Conservation (phyloP, 2,329 filamentous ascomycete species). For the Bimuria novae-zelandiae region DNA sequence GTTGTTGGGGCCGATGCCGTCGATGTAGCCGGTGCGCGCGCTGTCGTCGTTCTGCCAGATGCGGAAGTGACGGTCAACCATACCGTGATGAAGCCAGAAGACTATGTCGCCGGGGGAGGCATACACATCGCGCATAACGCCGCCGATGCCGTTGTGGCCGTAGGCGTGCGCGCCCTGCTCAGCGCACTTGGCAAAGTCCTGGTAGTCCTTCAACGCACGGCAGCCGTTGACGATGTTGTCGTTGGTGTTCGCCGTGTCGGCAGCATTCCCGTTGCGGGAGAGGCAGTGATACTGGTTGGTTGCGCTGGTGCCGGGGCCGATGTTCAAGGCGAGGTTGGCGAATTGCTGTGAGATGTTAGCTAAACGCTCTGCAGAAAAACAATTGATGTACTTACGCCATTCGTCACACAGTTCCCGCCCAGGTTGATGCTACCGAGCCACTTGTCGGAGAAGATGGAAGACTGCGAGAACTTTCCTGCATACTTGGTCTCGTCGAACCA, state of each 20-base stretch:
- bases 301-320: slow-evolving; percentile 32
- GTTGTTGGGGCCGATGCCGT: slow-evolving; percentile 44
- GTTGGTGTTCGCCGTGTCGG: slow-evolving; percentile 34
- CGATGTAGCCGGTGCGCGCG: slow-evolving; percentile 37
- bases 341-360: slow-evolving; percentile 30
- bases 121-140: slow-evolving; percentile 40
- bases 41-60: slow-evolving; percentile 52
- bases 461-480: slow-evolving; percentile 33
- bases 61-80: slow-evolving; percentile 57
- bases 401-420: slow-evolving; percentile 33
- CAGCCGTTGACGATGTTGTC: slow-evolving; percentile 34
- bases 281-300: slow-evolving; percentile 37
- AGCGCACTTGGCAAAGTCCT: slow-evolving; percentile 35
- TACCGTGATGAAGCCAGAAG: slow-evolving; percentile 57
- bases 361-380: neutral
- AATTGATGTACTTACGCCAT: slow-evolving; percentile 36
- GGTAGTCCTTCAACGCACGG: slow-evolving; percentile 28
- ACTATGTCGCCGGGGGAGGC: slow-evolving; percentile 42
- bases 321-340: slow-evolving; percentile 35
- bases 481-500: slow-evolving; percentile 45
- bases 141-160: slow-evolving; percentile 44
- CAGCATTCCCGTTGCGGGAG: slow-evolving; percentile 32
- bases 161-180: slow-evolving; percentile 40
- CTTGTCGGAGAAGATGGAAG: slow-evolving; percentile 35
- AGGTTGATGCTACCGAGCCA: slow-evolving; percentile 35